Conservation (phyloP, 2,329 filamentous ascomycete genomes). For the Capronia epimyces region DNA sequence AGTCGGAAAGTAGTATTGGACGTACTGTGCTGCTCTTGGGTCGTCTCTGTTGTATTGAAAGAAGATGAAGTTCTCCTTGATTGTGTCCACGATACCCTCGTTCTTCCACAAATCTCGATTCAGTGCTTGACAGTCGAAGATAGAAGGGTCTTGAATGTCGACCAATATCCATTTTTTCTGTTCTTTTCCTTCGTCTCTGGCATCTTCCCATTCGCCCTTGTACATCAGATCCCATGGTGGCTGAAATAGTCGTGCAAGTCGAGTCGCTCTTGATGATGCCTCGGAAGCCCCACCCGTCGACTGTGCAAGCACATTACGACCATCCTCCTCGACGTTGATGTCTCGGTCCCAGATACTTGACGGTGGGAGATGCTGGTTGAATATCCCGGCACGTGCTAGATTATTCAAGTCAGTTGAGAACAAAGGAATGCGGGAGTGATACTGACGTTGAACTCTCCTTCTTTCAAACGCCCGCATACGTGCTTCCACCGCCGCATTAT, state of each 20-base stretch:
- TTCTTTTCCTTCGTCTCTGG: slow-evolving; percentile 77
- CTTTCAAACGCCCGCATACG: slow-evolving; percentile 52
- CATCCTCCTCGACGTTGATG: slow-evolving; percentile 46
- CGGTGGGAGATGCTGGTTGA: slow-evolving; percentile 57
- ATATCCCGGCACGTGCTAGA: slow-evolving; percentile 53
- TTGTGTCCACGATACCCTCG: slow-evolving; percentile 65
- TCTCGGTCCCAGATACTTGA: slow-evolving; percentile 50
- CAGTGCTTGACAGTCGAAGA: slow-evolving; percentile 90
- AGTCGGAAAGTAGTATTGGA: slow-evolving; percentile 81
- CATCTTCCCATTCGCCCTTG: slow-evolving; percentile 72
- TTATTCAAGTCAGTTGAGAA: slow-evolving; percentile 5
- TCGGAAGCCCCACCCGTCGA: slow-evolving; percentile 63
- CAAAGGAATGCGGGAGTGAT: background rate
- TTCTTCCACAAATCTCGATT: slow-evolving; percentile 98
- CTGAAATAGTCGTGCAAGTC: slow-evolving; percentile 84
- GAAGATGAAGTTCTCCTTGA: slow-evolving; percentile 91
- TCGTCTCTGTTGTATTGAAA: slow-evolving; percentile 89
- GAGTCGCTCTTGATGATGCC: slow-evolving; percentile 62
- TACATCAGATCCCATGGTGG: slow-evolving; percentile 89
- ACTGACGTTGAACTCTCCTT: slow-evolving; percentile 33
- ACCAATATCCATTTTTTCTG: slow-evolving; percentile 91
- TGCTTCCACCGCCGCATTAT: slow-evolving; percentile 56
- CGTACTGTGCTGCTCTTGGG: slow-evolving; percentile 68
- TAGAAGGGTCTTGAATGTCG: slow-evolving; percentile 86
- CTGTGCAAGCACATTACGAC: slow-evolving; percentile 48